A percentile compares a stretch with the other conserved stretches of the same genome.
Evolutionary conservation across 371 early-diverging fungal species (phyloP).

Genomic region (Rhizopus delemar): DNA sequence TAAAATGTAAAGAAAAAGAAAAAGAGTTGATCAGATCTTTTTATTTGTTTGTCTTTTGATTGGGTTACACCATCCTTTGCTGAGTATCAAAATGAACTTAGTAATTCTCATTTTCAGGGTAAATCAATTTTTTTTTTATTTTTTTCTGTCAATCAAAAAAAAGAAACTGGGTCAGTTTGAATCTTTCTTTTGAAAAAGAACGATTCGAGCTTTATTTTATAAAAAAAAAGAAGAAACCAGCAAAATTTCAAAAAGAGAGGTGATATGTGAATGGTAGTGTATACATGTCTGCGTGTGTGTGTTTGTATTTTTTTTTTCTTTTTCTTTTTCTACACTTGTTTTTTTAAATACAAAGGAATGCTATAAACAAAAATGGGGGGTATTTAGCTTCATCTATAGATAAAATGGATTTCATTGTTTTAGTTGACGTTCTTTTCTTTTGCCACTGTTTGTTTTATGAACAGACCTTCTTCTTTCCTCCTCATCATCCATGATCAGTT

Average conservation of each 20-base stretch:
- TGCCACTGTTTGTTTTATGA: conserved; percentile 43
- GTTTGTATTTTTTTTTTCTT: not conserved
- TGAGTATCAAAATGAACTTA: not conserved
- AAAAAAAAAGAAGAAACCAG: too few relatives aligned
- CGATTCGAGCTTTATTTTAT: not conserved
- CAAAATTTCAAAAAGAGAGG: not conserved
- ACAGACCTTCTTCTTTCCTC: conserved; percentile 25
- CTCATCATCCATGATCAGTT: conserved; percentile 3
- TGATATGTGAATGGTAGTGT: not conserved
- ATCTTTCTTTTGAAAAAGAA: too few relatives aligned
- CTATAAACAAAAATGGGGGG: not conserved
- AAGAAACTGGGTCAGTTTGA: too few relatives aligned
- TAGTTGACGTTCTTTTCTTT: conserved; percentile 32
- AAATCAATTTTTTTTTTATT: too few relatives aligned
- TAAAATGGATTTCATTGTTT: conserved; percentile 4
- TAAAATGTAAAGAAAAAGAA: too few relatives aligned
- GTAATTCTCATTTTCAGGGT: not conserved
- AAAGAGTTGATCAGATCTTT: too few relatives aligned
- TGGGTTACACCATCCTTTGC: not conserved
- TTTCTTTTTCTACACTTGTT: not conserved
- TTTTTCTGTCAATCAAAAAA: not conserved
- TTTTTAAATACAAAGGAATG: not conserved
- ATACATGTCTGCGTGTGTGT: not conserved
- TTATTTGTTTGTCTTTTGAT: not conserved
- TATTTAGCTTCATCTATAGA: not conserved